Evolutionary conservation across 768 basidiomycete genomes (phyloP).

Genomic region (Mycena polygramma): DNA sequence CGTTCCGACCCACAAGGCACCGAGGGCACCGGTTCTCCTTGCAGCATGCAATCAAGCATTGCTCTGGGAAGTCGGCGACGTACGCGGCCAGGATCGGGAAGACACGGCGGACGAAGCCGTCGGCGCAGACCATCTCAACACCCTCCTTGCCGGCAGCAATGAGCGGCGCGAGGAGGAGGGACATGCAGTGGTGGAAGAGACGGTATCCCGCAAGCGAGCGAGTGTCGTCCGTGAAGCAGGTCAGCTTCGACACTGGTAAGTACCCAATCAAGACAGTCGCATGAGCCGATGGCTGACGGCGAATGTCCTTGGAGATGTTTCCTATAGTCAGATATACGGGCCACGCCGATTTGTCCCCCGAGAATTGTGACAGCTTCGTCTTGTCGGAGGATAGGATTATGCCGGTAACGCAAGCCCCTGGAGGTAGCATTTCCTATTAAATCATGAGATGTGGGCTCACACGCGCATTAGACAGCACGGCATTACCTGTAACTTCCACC

Average conservation of each 20-base stretch:
- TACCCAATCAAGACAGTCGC: slow-evolving; percentile 49
- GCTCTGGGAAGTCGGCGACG: slow-evolving; percentile 34
- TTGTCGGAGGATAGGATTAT: too few relatives aligned
- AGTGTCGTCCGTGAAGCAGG: slow-evolving; percentile 34
- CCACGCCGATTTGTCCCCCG: slow-evolving; percentile 41
- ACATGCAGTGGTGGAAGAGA: slow-evolving; percentile 50
- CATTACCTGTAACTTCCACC: slow-evolving; percentile 46
- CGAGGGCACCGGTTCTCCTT: not conserved
- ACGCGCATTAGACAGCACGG: not conserved
- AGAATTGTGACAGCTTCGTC: slow-evolving; percentile 29
- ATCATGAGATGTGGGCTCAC: not conserved
- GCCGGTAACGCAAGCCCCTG: slow-evolving; percentile 38
- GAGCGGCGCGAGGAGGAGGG: slow-evolving; percentile 37
- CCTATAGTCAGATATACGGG: slow-evolving; percentile 47
- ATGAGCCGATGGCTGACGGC: slow-evolving; percentile 40
- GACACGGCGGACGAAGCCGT: not conserved
- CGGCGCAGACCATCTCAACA: not conserved
- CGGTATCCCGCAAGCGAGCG: slow-evolving; percentile 36
- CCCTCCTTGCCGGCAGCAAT: slow-evolving; percentile 39
- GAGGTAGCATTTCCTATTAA: not conserved
- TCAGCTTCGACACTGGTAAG: slow-evolving; percentile 49
- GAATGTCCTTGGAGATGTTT: slow-evolving; percentile 45
- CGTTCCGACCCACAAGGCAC: not conserved
- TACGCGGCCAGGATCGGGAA: not conserved
- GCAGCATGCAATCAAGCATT: slow-evolving; percentile 41